A percentile compares a stretch with the other conserved stretches of the same genome.
phyloP scores from a whole-genome alignment of 2,329 filamentous ascomycete species.

The Esteya vermicola region DNA sequence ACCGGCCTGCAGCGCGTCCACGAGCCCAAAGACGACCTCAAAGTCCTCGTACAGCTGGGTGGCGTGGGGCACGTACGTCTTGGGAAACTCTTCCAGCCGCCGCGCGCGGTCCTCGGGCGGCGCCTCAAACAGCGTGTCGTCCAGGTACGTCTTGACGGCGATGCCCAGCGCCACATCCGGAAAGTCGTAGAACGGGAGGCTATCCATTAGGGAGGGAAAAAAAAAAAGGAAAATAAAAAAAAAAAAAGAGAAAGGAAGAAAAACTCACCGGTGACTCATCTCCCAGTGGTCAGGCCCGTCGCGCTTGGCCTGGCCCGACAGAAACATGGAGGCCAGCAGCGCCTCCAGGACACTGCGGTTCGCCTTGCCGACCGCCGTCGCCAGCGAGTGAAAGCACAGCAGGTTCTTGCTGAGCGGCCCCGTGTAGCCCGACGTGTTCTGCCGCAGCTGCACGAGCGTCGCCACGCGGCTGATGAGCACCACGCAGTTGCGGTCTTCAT shows the following conservation, averaged over 20 bases:
- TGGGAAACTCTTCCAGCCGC: constrained; percentile 36
- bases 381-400: constrained; percentile 72
- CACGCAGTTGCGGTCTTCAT: constrained; percentile 63
- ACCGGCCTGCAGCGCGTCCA: constrained; percentile 41
- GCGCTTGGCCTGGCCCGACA: constrained; percentile 65
- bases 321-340: constrained; percentile 63
- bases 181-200: constrained; percentile 20
- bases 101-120: constrained; percentile 25
- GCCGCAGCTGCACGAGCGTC: constrained; percentile 66
- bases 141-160: constrained; percentile 61
- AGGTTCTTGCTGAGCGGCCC: constrained; percentile 85
- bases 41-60: constrained; percentile 46
- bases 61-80: constrained; percentile 42
- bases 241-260: not conserved
- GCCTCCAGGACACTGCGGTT: constrained; percentile 77
- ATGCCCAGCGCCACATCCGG: constrained; percentile 66
- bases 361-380: constrained; percentile 62
- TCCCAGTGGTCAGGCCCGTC: constrained; percentile 51
- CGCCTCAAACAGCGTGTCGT: constrained; percentile 42
- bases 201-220: constrained; percentile 2
- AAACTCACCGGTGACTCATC: constrained; percentile 53
- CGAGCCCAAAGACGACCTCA: constrained; percentile 40
- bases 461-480: constrained; percentile 78
- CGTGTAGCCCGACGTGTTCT: constrained; percentile 80
- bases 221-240: constrained; percentile 5